Conservation (phyloP, 345 rosid species). For the Leavenworthia alabamica region DNA sequence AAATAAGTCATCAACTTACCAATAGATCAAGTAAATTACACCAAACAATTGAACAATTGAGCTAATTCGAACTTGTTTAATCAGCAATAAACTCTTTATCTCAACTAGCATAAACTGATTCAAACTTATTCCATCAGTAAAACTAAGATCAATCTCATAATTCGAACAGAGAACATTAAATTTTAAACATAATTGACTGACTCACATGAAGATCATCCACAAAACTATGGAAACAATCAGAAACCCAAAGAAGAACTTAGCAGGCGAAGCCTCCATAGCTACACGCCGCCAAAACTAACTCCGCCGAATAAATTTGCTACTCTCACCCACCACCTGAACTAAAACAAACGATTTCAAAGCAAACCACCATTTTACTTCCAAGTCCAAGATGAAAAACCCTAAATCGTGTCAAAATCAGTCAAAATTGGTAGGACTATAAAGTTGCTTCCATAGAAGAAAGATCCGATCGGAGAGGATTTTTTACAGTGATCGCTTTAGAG, state of each 20-base stretch:
- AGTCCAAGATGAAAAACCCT: constrained; percentile 14
- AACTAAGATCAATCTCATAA: neutral
- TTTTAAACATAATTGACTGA: neutral
- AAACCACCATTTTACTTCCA: constrained; percentile 30
- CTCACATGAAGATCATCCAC: constrained; percentile 89
- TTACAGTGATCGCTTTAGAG: constrained; percentile 41
- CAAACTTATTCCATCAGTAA: neutral
- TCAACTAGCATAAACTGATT: neutral
- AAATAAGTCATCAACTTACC: neutral
- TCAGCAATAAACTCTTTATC: neutral
- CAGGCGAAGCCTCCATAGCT: constrained; percentile 88
- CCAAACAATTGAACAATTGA: neutral
- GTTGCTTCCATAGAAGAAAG: constrained; percentile 27
- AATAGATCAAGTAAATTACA: neutral
- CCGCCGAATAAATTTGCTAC: constrained; percentile 7
- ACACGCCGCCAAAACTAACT: neutral
- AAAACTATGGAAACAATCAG: constrained; percentile 60
- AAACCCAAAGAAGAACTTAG: constrained; percentile 82
- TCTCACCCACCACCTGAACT: constrained; percentile 13
- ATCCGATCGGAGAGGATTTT: constrained; percentile 59
- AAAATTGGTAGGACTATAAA: constrained; percentile 19
- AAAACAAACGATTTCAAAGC: constrained; percentile 27
- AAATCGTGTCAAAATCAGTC: constrained; percentile 23
- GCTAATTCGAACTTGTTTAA: neutral
- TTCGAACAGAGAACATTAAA: neutral